A percentile compares a stretch with the other conserved stretches of the same genome.
Conservation (phyloP, 2,329 filamentous ascomycete species). For the Penicillium paneum region DNA sequence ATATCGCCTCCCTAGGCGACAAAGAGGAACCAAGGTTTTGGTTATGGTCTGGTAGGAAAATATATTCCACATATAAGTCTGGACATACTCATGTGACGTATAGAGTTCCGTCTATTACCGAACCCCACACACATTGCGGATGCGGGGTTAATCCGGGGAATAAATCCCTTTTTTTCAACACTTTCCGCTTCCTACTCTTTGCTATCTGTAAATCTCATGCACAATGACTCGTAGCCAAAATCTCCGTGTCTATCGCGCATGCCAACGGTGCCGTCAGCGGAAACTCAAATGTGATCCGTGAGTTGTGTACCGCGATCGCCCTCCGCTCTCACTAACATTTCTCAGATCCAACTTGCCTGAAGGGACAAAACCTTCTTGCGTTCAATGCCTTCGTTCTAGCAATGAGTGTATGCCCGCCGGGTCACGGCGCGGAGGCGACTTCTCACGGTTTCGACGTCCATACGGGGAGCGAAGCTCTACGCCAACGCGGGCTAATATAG, state of each 20-base stretch:
- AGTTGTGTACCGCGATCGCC: neutral
- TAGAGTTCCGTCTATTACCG: neutral
- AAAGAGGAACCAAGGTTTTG: no score
- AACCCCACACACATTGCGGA: neutral
- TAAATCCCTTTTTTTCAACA: no score
- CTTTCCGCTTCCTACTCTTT: no score
- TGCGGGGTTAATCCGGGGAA: no score
- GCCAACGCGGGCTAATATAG: neutral
- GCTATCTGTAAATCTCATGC: neutral
- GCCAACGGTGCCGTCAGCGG: constrained; percentile 9
- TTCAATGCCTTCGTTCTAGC: neutral
- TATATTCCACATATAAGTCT: no score
- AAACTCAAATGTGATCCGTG: constrained; percentile 17
- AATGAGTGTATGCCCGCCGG: constrained; percentile 5
- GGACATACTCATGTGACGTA: no score
- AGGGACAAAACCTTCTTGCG: neutral
- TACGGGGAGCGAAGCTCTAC: neutral
- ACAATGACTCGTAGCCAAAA: neutral
- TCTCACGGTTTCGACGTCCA: neutral
- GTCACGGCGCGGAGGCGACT: constrained; percentile 12
- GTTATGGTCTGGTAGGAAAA: no score
- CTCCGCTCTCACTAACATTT: neutral
- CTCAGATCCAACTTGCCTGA: neutral
- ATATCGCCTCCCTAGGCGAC: no score
- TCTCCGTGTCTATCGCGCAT: constrained; percentile 1